Evolutionary conservation across 768 basidiomycete genomes (phyloP).

Genomic region (Royoungia palumana): DNA sequence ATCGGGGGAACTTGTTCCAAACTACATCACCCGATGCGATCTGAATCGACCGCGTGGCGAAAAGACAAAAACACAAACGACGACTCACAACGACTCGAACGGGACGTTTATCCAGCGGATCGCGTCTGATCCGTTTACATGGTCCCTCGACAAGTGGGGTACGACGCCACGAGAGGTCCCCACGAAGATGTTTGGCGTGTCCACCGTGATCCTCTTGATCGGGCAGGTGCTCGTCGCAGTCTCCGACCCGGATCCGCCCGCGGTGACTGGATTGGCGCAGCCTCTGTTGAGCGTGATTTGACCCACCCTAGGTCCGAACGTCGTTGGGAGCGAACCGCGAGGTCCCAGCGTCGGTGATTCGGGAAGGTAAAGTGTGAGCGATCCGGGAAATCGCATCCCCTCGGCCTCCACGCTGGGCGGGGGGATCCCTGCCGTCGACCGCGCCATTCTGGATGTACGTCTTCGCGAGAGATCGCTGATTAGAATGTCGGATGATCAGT

Average conservation of each 20-base stretch:
- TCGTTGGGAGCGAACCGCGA: not conserved
- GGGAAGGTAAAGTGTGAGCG: conserved; percentile 19
- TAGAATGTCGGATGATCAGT: too few species aligned
- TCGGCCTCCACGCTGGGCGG: not conserved
- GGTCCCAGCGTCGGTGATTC: not conserved
- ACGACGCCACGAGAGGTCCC: conserved; percentile 71
- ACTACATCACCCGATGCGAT: conserved; percentile 32
- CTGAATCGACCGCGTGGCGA: too few species aligned
- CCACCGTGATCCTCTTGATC: conserved; percentile 34
- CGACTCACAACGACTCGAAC: conserved; percentile 79
- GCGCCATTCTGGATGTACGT: conserved; percentile 3
- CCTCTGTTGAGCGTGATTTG: conserved; percentile 16
- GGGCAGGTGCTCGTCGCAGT: too few species aligned
- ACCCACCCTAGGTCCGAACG: conserved; percentile 29
- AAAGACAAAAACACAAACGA: not conserved
- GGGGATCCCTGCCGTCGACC: not conserved
- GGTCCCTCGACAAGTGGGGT: conserved; percentile 70
- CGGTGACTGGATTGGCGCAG: too few species aligned
- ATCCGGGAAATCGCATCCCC: not conserved
- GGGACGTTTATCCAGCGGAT: conserved; percentile 67
- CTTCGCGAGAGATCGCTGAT: not conserved
- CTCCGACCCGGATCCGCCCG: too few species aligned
- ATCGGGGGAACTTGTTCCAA: conserved; percentile 66
- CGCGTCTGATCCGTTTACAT: conserved; percentile 42
- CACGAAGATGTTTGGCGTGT: conserved; percentile 61